Evolutionary conservation across 2,329 filamentous ascomycete genomes (phyloP).

Genomic region (Alternaria solani): DNA sequence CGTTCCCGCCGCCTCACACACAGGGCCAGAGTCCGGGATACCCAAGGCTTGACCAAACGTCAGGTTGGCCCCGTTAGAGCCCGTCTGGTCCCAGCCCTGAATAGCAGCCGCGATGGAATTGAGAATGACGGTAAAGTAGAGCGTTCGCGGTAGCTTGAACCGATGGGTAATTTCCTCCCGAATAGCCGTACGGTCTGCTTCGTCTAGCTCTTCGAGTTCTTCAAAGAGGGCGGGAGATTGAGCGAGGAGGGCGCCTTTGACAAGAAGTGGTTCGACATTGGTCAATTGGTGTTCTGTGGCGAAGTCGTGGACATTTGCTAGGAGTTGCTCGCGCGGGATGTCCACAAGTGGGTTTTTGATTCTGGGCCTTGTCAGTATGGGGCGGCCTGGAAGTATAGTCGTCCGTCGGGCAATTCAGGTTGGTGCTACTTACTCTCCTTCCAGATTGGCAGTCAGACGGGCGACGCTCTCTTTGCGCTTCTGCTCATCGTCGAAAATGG

Average conservation of each 20-base stretch:
- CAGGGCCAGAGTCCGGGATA: slow-evolving; percentile 36
- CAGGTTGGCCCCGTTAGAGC: slow-evolving; percentile 62
- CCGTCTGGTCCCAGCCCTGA: slow-evolving; percentile 70
- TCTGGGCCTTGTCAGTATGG: slow-evolving; percentile 43
- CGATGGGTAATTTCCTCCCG: slow-evolving; percentile 69
- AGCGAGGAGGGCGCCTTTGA: slow-evolving; percentile 70
- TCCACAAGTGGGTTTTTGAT: slow-evolving; percentile 66
- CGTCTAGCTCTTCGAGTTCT: slow-evolving; percentile 67
- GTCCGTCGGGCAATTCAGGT: too few species aligned
- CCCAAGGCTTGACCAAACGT: slow-evolving; percentile 60
- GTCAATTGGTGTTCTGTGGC: slow-evolving; percentile 66
- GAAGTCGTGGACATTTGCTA: slow-evolving; percentile 67
- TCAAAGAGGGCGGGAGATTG: slow-evolving; percentile 72
- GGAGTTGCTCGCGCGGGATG: slow-evolving; percentile 61
- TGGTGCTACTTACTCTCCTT: slow-evolving; percentile 42
- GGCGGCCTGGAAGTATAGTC: background rate
- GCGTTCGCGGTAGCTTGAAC: slow-evolving; percentile 63
- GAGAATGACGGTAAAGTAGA: slow-evolving; percentile 72
- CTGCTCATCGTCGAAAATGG: slow-evolving; percentile 32
- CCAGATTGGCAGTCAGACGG: slow-evolving; percentile 38
- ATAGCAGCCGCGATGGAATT: slow-evolving; percentile 76
- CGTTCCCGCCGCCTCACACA: slow-evolving; percentile 32
- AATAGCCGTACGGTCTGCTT: slow-evolving; percentile 67
- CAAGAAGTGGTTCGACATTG: slow-evolving; percentile 65
- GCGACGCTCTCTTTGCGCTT: slow-evolving; percentile 36